phyloP scores from a whole-genome alignment of 73 alveolate species.

The Paramecium octaurelia region DNA sequence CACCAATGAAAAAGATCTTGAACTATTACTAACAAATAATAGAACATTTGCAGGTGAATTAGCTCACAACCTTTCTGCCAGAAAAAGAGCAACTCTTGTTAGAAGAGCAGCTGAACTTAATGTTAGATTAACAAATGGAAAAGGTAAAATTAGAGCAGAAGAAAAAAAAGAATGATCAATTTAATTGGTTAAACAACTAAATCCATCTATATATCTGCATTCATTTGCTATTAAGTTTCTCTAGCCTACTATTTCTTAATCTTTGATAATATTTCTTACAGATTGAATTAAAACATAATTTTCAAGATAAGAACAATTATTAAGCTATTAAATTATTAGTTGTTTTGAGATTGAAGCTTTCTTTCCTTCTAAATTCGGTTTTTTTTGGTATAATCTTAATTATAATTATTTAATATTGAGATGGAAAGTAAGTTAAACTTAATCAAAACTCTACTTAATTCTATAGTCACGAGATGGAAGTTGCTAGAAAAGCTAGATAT shows the following conservation, averaged over 20 bases:
- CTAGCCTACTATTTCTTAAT: background rate
- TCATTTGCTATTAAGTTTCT: background rate
- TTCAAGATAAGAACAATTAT: no score
- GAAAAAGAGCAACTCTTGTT: conserved; percentile 86
- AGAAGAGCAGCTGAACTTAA: conserved; percentile 97
- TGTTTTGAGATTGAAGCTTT: no score
- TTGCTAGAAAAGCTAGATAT: background rate
- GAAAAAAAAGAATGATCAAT: conserved; percentile 52
- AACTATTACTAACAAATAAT: conserved; percentile 97
- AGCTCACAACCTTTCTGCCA: conserved; percentile 92
- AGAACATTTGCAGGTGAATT: conserved; percentile 96
- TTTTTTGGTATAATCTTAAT: background rate
- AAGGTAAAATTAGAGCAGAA: conserved; percentile 86
- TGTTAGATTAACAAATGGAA: conserved; percentile 92
- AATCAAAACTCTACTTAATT: background rate
- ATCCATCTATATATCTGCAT: background rate
- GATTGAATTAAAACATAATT: no score
- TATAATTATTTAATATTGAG: background rate
- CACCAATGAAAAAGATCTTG: conserved; percentile 90
- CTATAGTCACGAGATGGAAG: background rate
- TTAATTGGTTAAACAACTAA: background rate
- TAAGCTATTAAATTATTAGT: no score
- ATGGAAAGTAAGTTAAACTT: background rate
- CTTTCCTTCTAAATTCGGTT: background rate
- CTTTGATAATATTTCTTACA: background rate